phyloP scores from a whole-genome alignment of 345 rosid species.

The Zanthoxylum bungeanum region DNA sequence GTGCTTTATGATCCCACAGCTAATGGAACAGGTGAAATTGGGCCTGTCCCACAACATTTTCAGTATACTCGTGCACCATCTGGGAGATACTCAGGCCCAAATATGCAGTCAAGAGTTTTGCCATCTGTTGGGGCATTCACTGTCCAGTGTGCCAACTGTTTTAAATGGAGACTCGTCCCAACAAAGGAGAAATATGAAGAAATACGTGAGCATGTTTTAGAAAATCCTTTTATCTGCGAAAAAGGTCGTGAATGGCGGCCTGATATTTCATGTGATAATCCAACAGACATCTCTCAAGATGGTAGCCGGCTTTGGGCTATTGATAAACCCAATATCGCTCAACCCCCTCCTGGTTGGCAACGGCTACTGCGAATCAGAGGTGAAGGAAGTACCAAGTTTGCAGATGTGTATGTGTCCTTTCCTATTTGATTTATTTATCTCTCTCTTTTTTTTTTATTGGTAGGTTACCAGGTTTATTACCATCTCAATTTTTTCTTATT shows the following conservation, averaged over 20 bases:
- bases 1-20: constrained; percentile 56
- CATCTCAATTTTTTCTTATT: neutral
- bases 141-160: constrained; percentile 83
- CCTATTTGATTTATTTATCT: constrained; percentile 1
- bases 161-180: constrained; percentile 93
- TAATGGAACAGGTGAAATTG: constrained; percentile 32
- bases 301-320: constrained; percentile 93
- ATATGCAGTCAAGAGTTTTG: constrained; percentile 33
- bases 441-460: neutral
- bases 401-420: constrained; percentile 73
- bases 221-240: constrained; percentile 68
- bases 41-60: constrained; percentile 26
- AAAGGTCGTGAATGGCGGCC: constrained; percentile 80
- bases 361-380: constrained; percentile 71
- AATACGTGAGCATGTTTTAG: constrained; percentile 75
- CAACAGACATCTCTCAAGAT: constrained; percentile 86
- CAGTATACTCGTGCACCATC: constrained; percentile 20
- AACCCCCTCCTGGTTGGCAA: constrained; percentile 91
- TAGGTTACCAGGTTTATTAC: neutral
- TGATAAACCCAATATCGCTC: constrained; percentile 86
- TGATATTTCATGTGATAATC: constrained; percentile 67
- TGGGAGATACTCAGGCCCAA: constrained; percentile 21
- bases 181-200: constrained; percentile 86
- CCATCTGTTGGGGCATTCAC: constrained; percentile 91
- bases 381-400: constrained; percentile 85